Evolutionary conservation across 2,329 filamentous ascomycete species (phyloP).

Genomic region (Fusarium buxicola): DNA sequence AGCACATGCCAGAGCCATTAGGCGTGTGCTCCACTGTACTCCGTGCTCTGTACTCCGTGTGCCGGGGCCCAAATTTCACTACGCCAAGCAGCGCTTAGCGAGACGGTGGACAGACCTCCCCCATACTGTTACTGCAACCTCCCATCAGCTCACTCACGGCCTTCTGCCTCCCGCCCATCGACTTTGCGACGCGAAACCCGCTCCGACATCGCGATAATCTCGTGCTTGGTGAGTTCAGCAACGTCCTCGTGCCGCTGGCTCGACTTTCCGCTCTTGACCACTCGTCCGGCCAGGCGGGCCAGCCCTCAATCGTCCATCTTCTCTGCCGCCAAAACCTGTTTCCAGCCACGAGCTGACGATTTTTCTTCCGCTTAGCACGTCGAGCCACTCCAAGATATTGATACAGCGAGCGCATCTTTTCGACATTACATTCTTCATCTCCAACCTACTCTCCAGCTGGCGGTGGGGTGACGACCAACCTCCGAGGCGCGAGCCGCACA

Average conservation of each 20-base stretch:
- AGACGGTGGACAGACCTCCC: constrained; percentile 42
- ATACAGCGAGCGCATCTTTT: constrained; percentile 22
- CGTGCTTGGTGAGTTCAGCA: constrained; percentile 43
- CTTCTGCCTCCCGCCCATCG: constrained; percentile 37
- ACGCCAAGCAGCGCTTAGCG: constrained; percentile 52
- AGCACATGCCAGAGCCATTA: constrained; percentile 47
- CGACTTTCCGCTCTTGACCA: constrained; percentile 25
- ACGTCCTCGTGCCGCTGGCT: constrained; percentile 33
- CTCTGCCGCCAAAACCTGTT: constrained; percentile 36
- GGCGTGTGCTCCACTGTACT: constrained; percentile 49
- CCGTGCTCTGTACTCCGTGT: constrained; percentile 41
- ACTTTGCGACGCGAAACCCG: constrained; percentile 41
- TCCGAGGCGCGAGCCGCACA: constrained; percentile 39
- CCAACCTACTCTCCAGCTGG: constrained; percentile 14
- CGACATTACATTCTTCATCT: constrained; percentile 4
- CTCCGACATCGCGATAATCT: constrained; percentile 43
- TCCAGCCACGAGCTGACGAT: constrained; percentile 39
- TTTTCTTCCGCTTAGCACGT: constrained; percentile 36
- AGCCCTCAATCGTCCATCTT: constrained; percentile 35
- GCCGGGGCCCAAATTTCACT: constrained; percentile 46
- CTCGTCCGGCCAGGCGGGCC: constrained; percentile 17
- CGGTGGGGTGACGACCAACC: constrained; percentile 39
- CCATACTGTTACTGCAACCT: constrained; percentile 45
- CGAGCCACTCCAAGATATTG: constrained; percentile 22
- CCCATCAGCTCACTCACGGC: constrained; percentile 46